Conservation (phyloP, 495 filamentous ascomycete species). For the Penicillium subrubescens region DNA sequence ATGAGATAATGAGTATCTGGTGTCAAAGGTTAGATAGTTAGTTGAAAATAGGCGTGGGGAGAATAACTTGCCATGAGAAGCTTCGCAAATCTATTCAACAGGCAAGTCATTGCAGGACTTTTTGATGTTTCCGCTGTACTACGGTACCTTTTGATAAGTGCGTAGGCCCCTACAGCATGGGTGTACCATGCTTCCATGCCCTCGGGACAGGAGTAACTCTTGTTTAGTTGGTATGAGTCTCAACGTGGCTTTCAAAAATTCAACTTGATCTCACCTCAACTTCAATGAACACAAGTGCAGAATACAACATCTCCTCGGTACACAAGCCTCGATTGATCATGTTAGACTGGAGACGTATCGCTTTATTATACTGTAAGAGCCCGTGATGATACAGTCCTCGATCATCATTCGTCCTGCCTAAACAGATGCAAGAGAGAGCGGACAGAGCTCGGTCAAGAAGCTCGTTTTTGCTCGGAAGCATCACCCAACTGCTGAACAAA, state of each 20-base stretch:
- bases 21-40: not conserved
- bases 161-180: not conserved
- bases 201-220: not conserved
- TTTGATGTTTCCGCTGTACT: not conserved
- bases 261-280: not conserved
- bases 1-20: not conserved
- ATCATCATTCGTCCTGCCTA: not conserved
- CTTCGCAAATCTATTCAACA: not conserved
- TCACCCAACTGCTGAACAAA: not conserved
- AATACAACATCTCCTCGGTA: not conserved
- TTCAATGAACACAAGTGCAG: not conserved
- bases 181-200: not conserved
- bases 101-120: not conserved
- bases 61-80: not conserved
- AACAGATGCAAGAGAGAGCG: not conserved
- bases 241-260: not conserved
- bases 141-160: not conserved
- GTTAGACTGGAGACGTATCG: not conserved
- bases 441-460: not conserved
- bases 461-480: not conserved
- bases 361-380: not conserved
- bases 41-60: not conserved
- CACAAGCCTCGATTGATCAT: not conserved
- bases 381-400: not conserved
- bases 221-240: not conserved